A percentile compares a stretch with the other conserved stretches of the same genome.
Conservation (phyloP, 1,284 basidiomycete genomes). For the Xanthoconium separans region DNA sequence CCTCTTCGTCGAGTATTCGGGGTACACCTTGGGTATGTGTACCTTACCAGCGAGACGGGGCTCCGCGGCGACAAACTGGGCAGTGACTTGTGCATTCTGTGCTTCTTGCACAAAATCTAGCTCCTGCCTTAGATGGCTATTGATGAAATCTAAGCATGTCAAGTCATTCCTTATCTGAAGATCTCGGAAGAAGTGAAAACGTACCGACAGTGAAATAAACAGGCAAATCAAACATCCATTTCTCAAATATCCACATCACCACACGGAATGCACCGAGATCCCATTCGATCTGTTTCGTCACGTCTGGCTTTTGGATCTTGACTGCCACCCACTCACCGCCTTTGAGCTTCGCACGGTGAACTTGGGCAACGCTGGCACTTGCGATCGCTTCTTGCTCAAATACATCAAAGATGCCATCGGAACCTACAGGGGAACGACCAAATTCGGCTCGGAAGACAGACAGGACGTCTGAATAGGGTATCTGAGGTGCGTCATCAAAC, state of each 20-base stretch:
- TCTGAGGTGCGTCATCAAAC: constrained; percentile 85
- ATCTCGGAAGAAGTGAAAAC: constrained; percentile 18
- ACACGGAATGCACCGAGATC: constrained; percentile 65
- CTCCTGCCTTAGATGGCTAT: constrained; percentile 77
- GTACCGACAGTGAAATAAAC: constrained; percentile 71
- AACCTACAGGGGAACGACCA: constrained; percentile 57
- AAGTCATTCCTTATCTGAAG: not conserved
- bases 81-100: constrained; percentile 60
- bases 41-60: constrained; percentile 69
- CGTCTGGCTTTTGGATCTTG: constrained; percentile 89
- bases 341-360: constrained; percentile 74
- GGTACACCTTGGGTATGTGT: constrained; percentile 77
- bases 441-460: constrained; percentile 74
- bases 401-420: constrained; percentile 71
- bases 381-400: constrained; percentile 78
- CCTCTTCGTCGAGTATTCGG: constrained; percentile 69
- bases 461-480: constrained; percentile 70
- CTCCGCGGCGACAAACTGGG: constrained; percentile 58
- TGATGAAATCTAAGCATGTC: constrained; percentile 64
- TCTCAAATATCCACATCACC: constrained; percentile 76
- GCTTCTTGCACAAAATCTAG: constrained; percentile 80
- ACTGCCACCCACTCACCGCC: constrained; percentile 76
- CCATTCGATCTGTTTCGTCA: constrained; percentile 82
- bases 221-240: constrained; percentile 75
- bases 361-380: constrained; percentile 88